Evolutionary conservation across 108 stramenopile species (phyloP).

Genomic region (Fistulifera pelliculosa): DNA sequence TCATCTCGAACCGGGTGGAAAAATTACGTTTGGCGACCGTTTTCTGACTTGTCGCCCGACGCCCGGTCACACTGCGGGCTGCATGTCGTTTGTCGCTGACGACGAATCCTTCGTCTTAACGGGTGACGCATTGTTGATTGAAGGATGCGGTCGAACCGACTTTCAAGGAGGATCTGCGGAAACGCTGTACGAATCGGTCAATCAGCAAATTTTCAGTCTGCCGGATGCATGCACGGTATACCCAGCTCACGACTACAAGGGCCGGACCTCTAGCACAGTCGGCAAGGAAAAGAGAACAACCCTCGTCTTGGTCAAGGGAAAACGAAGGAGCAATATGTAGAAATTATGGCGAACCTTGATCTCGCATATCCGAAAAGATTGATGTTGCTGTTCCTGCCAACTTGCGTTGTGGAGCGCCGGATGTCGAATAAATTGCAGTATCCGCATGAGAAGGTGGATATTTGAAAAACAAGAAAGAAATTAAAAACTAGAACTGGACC

Average conservation of each 20-base stretch:
- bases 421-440: too few relatives aligned
- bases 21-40: conserved; percentile 58
- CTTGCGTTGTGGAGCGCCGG: conserved; percentile 68
- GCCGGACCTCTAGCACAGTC: conserved; percentile 49
- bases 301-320: conserved; percentile 53
- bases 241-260: conserved; percentile 88
- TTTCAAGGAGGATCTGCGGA: conserved; percentile 73
- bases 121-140: conserved; percentile 76
- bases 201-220: conserved; percentile 67
- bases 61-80: conserved; percentile 87
- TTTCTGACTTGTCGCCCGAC: conserved; percentile 57
- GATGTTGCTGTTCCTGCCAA: conserved; percentile 81
- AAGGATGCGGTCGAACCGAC: conserved; percentile 83
- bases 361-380: conserved; percentile 75
- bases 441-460: too few relatives aligned
- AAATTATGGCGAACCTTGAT: conserved; percentile 79
- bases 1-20: conserved; percentile 46
- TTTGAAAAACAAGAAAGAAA: too few relatives aligned
- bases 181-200: conserved; percentile 55
- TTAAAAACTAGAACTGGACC: too few relatives aligned
- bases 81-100: conserved; percentile 66
- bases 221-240: conserved; percentile 66
- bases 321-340: conserved; percentile 71
- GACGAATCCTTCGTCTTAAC: conserved; percentile 82
- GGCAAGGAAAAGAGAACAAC: conserved; percentile 64